A percentile compares a stretch with the other conserved stretches of the same genome.
These are phyloP conservation scores for Dryas drummondii DNA, from an alignment of 306 rosid genomes.

Conservation along the genomic window DNA sequence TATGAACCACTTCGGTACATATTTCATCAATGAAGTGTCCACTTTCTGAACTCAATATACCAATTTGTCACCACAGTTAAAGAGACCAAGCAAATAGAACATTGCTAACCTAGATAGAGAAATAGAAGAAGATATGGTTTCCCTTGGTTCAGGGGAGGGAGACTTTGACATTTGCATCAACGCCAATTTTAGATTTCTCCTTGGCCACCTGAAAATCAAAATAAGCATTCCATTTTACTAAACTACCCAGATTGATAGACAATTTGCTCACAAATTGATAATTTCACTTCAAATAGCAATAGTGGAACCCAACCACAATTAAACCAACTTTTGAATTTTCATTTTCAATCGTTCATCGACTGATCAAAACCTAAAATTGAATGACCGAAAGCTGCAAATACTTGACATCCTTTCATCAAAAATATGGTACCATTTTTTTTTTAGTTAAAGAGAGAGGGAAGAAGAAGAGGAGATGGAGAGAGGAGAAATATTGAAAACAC, in stretches of 20 bases:
- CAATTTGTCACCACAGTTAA: constrained; percentile 1
- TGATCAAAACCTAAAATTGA: not conserved
- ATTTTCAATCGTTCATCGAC: not conserved
- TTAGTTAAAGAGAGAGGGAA: too few relatives aligned
- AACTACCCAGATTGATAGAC: not conserved
- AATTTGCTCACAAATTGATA: not conserved
- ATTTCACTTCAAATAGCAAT: not conserved
- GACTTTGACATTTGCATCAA: constrained; percentile 77
- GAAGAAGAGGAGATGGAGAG: too few relatives aligned
- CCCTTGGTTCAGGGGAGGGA: constrained; percentile 49
- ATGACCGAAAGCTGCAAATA: not conserved
- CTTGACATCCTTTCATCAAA: not conserved
- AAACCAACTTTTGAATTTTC: not conserved
- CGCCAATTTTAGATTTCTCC: constrained; percentile 37
- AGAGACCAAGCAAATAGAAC: constrained; percentile 15
- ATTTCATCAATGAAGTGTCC: not conserved
- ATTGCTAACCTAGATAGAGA: constrained; percentile 47
- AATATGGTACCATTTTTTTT: not conserved
- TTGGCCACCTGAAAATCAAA: constrained; percentile 45
- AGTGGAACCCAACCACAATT: not conserved
- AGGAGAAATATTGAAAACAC: not conserved
- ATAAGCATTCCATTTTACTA: not conserved
- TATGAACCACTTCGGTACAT: not conserved
- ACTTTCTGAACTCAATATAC: not conserved
- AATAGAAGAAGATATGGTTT: constrained; percentile 38